Evolutionary conservation across 306 rosid species (phyloP).

Genomic region (Inga laurina): DNA sequence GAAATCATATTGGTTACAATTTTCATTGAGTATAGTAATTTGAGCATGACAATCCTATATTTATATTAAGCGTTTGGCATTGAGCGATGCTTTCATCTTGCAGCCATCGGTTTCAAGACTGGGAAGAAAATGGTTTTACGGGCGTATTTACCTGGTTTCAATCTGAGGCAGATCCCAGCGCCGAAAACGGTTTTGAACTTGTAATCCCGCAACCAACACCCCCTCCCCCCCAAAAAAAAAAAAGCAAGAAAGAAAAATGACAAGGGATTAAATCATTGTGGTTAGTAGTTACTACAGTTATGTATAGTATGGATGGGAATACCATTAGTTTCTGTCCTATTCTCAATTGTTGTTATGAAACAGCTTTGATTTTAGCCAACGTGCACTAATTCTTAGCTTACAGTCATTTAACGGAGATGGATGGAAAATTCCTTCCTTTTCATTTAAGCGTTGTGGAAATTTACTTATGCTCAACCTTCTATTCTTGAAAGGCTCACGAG

Average conservation of each 20-base stretch:
- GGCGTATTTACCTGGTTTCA: conserved; percentile 83
- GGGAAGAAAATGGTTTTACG: conserved; percentile 85
- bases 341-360: background rate
- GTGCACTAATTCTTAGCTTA: background rate
- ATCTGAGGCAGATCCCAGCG: conserved; percentile 42
- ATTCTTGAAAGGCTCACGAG: background rate
- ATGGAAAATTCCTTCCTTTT: conserved; percentile 11
- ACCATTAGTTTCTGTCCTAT: conserved; percentile 7
- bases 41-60: background rate
- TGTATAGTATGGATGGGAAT: conserved; percentile 32
- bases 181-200: conserved; percentile 38
- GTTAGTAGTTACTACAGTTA: background rate
- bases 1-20: conserved; percentile 8
- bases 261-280: background rate
- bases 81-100: conserved; percentile 26
- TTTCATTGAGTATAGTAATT: background rate
- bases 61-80: conserved; percentile 23
- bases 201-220: background rate
- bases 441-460: background rate
- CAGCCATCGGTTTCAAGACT: conserved; percentile 69
- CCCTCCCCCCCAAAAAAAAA: background rate
- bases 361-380: conserved; percentile 30
- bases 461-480: background rate
- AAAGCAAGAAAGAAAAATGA: too few relatives aligned
- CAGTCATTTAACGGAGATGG: background rate